Conservation (phyloP, 2,329 filamentous ascomycete genomes). For the Cladosporium velox region DNA sequence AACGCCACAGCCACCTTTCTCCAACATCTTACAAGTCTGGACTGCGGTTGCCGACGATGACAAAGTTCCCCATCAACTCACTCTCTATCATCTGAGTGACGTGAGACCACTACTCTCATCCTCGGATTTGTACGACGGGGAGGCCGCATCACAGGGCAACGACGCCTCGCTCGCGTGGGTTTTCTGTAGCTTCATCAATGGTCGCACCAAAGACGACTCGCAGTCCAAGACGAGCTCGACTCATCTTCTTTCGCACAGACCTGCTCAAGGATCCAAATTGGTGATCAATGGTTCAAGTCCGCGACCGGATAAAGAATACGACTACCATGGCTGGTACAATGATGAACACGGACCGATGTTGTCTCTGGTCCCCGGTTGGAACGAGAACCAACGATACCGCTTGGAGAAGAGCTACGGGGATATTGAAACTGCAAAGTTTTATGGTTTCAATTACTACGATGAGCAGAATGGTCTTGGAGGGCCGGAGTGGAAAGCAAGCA, state of each 20-base stretch:
- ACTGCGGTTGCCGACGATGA: background rate
- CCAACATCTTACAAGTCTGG: background rate
- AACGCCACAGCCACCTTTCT: background rate
- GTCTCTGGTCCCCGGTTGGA: background rate
- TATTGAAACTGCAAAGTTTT: background rate
- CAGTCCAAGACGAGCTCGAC: background rate
- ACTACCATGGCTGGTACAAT: constrained; percentile 9
- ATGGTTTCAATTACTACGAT: constrained; percentile 8
- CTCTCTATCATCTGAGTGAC: background rate
- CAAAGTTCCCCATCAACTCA: background rate
- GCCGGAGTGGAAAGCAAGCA: constrained; percentile 4
- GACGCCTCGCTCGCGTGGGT: background rate
- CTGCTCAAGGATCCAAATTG: background rate
- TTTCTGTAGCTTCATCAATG: background rate
- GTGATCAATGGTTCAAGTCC: constrained; percentile 5
- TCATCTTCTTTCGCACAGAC: background rate
- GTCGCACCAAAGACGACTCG: background rate
- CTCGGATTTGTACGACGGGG: background rate
- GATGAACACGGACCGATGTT: background rate
- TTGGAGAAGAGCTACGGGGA: background rate
- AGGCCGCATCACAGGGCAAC: background rate
- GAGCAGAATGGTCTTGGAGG: background rate
- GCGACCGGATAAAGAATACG: background rate
- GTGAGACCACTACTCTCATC: background rate
- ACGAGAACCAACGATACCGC: background rate